Percentiles rank a stretch among this genome's conserved stretches.
phyloP scores from a whole-genome alignment of 768 basidiomycete species.

The Rhizopogon roseolus region DNA sequence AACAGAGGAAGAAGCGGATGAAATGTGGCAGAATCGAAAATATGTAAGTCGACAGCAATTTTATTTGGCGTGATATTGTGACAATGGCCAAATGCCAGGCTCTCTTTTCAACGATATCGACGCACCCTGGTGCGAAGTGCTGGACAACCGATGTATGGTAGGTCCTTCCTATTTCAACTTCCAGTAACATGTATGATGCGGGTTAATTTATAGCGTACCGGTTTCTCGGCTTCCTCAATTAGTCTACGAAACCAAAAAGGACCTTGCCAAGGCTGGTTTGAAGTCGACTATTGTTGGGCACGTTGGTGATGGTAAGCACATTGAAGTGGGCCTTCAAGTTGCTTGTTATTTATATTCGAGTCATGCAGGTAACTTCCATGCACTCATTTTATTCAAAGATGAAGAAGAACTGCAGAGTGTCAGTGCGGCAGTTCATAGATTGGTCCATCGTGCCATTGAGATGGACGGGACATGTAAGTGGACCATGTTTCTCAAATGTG shows the following conservation, averaged over 20 bases:
- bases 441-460: constrained; percentile 65
- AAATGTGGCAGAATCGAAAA: constrained; percentile 84
- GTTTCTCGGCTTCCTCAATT: constrained; percentile 66
- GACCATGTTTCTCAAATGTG: not conserved
- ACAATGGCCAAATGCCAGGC: constrained; percentile 15
- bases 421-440: constrained; percentile 59
- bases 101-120: constrained; percentile 62
- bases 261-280: constrained; percentile 54
- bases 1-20: constrained; percentile 69
- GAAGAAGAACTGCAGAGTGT: constrained; percentile 54
- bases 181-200: not conserved
- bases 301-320: constrained; percentile 68
- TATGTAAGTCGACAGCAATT: constrained; percentile 32
- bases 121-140: constrained; percentile 56
- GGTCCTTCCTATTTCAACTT: constrained; percentile 5
- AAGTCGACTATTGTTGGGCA: constrained; percentile 76
- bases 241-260: constrained; percentile 75
- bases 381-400: constrained; percentile 51
- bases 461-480: constrained; percentile 73
- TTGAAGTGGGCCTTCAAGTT: not conserved
- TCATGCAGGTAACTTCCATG: constrained; percentile 38
- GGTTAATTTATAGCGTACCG: constrained; percentile 44
- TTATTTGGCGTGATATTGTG: not conserved
- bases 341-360: not conserved
- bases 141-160: constrained; percentile 95